These are phyloP conservation scores for Xylaria nigripes DNA, from an alignment of 495 filamentous ascomycete species.

Conservation along the genomic window DNA sequence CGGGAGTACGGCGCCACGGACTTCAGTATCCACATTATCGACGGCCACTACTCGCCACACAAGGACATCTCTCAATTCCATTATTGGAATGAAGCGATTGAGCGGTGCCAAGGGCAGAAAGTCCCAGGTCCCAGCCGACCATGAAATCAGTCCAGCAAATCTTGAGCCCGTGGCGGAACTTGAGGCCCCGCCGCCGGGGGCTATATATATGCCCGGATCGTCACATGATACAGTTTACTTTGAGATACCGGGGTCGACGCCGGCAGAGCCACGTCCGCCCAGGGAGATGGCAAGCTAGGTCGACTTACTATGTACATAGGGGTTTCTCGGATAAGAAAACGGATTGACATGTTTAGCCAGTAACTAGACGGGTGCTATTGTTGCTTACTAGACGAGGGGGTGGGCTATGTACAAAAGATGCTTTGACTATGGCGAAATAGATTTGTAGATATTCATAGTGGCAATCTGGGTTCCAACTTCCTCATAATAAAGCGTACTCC, in stretches of 20 bases:
- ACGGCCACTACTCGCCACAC: neutral
- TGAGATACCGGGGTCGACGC: slow-evolving; percentile 1
- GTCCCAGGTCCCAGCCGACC: neutral
- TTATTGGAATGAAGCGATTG: neutral
- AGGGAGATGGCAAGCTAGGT: neutral
- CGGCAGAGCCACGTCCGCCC: neutral
- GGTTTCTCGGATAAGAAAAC: neutral
- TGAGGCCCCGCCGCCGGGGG: neutral
- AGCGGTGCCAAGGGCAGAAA: neutral
- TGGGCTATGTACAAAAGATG: too few species aligned
- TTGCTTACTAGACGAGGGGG: too few species aligned
- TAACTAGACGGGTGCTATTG: too few species aligned
- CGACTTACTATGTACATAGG: neutral
- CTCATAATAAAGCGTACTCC: too few species aligned
- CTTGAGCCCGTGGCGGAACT: neutral
- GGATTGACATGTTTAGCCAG: neutral
- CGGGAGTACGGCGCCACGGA: neutral
- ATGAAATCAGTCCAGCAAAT: neutral
- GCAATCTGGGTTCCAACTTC: too few species aligned
- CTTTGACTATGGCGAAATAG: too few species aligned
- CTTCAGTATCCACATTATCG: neutral
- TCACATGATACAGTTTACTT: neutral
- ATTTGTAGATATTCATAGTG: too few species aligned
- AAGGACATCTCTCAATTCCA: neutral
- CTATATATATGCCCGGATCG: neutral